Evolutionary conservation across 192 early-diverging fungal species (phyloP).

Genomic region (Coemansia pectinata): DNA sequence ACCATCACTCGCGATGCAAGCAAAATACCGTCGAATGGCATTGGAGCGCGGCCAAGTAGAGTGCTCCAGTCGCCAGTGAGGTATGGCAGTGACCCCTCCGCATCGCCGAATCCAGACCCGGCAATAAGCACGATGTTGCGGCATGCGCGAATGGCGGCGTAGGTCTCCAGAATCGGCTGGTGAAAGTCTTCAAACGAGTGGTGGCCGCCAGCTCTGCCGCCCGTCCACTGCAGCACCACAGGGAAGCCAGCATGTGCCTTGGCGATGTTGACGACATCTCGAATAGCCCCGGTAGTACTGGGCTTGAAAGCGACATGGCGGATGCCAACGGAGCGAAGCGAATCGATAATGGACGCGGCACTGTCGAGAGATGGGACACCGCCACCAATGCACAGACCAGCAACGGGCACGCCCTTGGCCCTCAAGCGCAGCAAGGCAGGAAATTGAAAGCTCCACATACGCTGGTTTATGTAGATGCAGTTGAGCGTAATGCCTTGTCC

Average conservation of each 20-base stretch:
- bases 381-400: slow-evolving; percentile 88
- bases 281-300: slow-evolving; percentile 74
- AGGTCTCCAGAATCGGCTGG: slow-evolving; percentile 79
- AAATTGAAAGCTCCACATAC: slow-evolving; percentile 83
- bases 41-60: slow-evolving; percentile 78
- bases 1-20: slow-evolving; percentile 97
- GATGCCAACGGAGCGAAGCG: slow-evolving; percentile 76
- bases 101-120: slow-evolving; percentile 90
- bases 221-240: slow-evolving; percentile 94
- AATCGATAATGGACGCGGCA: slow-evolving; percentile 77
- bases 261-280: slow-evolving; percentile 82
- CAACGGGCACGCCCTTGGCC: slow-evolving; percentile 82
- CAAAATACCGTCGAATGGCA: slow-evolving; percentile 95
- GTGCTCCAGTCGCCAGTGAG: slow-evolving; percentile 90
- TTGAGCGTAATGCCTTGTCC: slow-evolving; percentile 92
- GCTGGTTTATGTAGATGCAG: slow-evolving; percentile 86
- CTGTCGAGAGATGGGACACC: slow-evolving; percentile 87
- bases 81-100: slow-evolving; percentile 83
- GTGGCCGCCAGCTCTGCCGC: slow-evolving; percentile 94
- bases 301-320: slow-evolving; percentile 86
- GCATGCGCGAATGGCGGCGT: slow-evolving; percentile 66
- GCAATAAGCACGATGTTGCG: slow-evolving; percentile 83
- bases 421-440: slow-evolving; percentile 80
- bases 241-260: slow-evolving; percentile 80
- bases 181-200: slow-evolving; percentile 98